These are phyloP conservation scores for Sphaerobolus stellatus DNA, from an alignment of 1,284 basidiomycete species.

Conservation along the genomic window DNA sequence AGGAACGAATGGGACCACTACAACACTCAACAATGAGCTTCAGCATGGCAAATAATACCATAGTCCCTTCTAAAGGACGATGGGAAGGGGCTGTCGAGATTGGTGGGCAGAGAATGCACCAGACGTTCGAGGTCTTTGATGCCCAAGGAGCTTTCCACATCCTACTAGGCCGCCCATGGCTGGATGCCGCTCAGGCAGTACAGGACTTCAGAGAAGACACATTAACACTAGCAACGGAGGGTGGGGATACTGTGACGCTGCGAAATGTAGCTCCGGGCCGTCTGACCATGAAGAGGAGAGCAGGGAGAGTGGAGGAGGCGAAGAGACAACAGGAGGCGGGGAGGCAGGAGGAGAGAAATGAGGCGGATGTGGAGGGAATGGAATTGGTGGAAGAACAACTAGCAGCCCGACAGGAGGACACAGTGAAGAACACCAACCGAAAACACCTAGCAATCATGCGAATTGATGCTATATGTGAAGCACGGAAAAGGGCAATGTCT, in stretches of 20 bases:
- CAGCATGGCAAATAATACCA: conserved; percentile 30
- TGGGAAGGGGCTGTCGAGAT: conserved; percentile 28
- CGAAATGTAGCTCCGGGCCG: not conserved
- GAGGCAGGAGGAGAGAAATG: not conserved
- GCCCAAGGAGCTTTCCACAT: conserved; percentile 31
- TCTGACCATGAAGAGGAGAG: not conserved
- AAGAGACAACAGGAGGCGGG: not conserved
- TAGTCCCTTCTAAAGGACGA: conserved; percentile 23
- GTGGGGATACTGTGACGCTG: not conserved
- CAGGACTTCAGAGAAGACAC: conserved; percentile 29
- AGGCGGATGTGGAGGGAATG: not conserved
- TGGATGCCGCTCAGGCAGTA: conserved; percentile 22
- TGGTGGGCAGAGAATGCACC: conserved; percentile 15
- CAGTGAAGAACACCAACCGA: not conserved
- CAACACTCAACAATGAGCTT: conserved; percentile 19
- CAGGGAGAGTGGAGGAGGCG: not conserved
- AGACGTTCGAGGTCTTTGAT: conserved; percentile 33
- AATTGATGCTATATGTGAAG: no score
- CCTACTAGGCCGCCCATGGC: conserved; percentile 32
- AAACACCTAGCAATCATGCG: no score
- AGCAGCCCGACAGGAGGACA: no score
- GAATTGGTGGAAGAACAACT: not conserved
- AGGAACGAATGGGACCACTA: conserved; percentile 16
- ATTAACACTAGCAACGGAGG: not conserved
- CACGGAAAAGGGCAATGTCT: no score